Evolutionary conservation across 176 grass and related monocot species (phyloP), one percentile per base, ranked within the genome.

Genomic region (Tillandsia leiboldiana): DNA sequence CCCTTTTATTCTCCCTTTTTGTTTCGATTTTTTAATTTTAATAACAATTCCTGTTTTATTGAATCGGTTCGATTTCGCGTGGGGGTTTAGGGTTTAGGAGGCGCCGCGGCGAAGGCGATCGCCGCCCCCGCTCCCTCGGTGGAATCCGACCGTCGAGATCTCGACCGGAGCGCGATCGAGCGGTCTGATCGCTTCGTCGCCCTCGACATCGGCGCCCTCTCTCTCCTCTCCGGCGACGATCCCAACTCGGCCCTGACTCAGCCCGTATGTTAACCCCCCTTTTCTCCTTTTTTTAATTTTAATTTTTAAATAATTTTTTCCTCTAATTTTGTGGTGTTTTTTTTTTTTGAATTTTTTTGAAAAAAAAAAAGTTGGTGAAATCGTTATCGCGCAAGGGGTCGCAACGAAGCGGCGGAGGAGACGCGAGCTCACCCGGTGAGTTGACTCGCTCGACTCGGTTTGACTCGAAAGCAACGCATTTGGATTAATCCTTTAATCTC

Each of bases 161-260:
- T 2, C 4, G 54, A 22, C 20, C 2, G 3, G 54, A 20, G 56
- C 15, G 56, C 7, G 15, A 20, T 59, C 54, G 20, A 81, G 59
- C 42, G 68, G 12, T 79, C 69, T 11, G 27, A 78, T 51, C 74
- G 77, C 28, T 96, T 96, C 76, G 81, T 96, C 63, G 72, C 88
- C 11, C 82, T 96, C 22, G 80, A 96, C 73, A 77, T 96, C 53
- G 70, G 74, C 22, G 74, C 80, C 28, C 78, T 96, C 26, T 83
- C 82, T 0, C 76, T 75, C 3, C 77, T 83, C 18, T 13, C 91
- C 64, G 64, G 81, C 65, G 75, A 81, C 26, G 24, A 2, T 12
- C 51, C 58, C 18, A 75, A 81, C 1, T 74, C 70, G 28, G 12
- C 58, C 0, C 26, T 65, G 8, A 14, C 74, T 0, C 82, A 79